Evolutionary conservation across 768 basidiomycete species (phyloP).

Genomic region (Tulasnella calospora): DNA sequence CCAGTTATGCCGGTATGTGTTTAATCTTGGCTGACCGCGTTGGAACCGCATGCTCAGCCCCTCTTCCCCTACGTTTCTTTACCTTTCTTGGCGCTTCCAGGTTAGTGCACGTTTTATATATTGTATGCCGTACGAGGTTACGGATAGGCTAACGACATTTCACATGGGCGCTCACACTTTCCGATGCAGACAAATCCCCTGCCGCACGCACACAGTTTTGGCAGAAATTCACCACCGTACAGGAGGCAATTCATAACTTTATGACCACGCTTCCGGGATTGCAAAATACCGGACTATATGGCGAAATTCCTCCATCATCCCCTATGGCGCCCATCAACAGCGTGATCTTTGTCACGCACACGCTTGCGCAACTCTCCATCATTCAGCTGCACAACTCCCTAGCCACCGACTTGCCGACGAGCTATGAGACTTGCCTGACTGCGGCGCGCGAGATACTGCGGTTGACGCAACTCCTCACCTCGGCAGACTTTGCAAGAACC

Average conservation of each 20-base stretch:
- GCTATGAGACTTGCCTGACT: slow-evolving; percentile 12
- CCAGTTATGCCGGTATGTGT: slow-evolving; percentile 15
- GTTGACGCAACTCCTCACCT: background rate
- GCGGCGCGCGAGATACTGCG: slow-evolving; percentile 20
- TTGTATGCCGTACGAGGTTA: background rate
- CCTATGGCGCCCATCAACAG: slow-evolving; percentile 18
- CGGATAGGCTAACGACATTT: background rate
- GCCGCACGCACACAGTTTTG: slow-evolving; percentile 19
- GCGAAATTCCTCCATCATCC: slow-evolving; percentile 17
- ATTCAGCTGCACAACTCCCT: slow-evolving; percentile 28
- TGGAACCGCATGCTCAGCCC: background rate
- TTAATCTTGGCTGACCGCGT: background rate
- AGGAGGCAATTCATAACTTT: slow-evolving; percentile 25
- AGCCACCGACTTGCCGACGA: background rate
- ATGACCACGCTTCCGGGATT: slow-evolving; percentile 12
- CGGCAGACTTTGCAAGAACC: slow-evolving; percentile 13
- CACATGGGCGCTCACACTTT: background rate
- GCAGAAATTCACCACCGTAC: slow-evolving; percentile 17
- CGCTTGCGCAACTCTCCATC: slow-evolving; percentile 24
- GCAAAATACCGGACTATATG: slow-evolving; percentile 27
- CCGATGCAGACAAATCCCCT: slow-evolving; percentile 8
- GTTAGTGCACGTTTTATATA: background rate
- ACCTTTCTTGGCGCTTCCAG: slow-evolving; percentile 1
- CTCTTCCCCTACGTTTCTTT: background rate
- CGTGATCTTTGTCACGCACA: slow-evolving; percentile 27